These are phyloP conservation scores for Alternaria gaisen DNA, from an alignment of 2,329 filamentous ascomycete genomes.

Conservation along the genomic window DNA sequence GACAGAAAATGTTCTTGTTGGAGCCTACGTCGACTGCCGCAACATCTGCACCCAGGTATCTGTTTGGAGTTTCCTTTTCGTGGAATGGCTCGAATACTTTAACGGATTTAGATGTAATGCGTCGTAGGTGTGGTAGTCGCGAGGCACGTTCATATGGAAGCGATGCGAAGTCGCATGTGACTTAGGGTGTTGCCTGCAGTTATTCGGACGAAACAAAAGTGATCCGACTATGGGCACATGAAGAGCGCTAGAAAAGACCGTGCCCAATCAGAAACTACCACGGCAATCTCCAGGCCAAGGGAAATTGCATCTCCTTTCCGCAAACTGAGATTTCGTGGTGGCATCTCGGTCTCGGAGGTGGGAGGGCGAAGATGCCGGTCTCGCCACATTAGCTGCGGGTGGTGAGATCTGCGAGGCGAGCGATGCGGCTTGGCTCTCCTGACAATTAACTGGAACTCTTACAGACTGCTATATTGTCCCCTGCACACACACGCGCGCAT, in stretches of 20 bases:
- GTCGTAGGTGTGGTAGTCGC: not conserved
- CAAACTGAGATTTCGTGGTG: conserved; percentile 11
- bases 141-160: not conserved
- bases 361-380: conserved; percentile 23
- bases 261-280: conserved; percentile 3
- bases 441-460: conserved; percentile 23
- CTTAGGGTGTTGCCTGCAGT: not conserved
- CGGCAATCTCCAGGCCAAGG: conserved; percentile 6
- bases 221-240: not conserved
- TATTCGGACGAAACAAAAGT: not conserved
- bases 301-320: conserved; percentile 24
- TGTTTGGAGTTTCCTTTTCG: too few species aligned
- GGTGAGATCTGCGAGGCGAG: conserved; percentile 27
- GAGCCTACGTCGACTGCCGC: too few species aligned
- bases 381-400: conserved; percentile 31
- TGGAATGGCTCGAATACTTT: not conserved
- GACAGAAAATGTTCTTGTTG: too few species aligned
- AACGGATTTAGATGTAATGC: not conserved
- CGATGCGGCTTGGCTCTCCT: conserved; percentile 30
- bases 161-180: not conserved
- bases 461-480: conserved; percentile 14
- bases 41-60: too few species aligned
- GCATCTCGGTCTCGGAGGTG: conserved; percentile 26
- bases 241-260: not conserved
- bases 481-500: conserved; percentile 3